Evolutionary conservation across 805 yeast genomes (phyloP).

Genomic region (Ogataea nonfermentans): DNA sequence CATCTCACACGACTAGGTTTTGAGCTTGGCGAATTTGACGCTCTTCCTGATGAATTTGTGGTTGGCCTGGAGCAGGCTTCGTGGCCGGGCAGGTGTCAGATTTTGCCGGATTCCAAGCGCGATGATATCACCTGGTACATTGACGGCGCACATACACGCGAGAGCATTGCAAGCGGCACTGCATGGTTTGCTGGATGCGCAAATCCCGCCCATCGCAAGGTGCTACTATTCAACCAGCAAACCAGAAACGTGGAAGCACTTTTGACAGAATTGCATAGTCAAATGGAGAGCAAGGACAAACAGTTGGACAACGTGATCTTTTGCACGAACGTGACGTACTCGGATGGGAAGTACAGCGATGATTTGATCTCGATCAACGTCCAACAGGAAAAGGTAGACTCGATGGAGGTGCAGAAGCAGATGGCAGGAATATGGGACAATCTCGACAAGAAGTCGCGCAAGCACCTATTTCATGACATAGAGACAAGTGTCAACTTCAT

Average conservation of each 20-base stretch:
- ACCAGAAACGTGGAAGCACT: slow-evolving; percentile 78
- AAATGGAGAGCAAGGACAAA: slow-evolving; percentile 37
- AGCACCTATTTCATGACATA: slow-evolving; percentile 64
- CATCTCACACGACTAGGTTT: slow-evolving; percentile 55
- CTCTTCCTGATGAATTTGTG: slow-evolving; percentile 48
- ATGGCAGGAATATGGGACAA: slow-evolving; percentile 69
- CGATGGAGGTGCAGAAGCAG: slow-evolving; percentile 74
- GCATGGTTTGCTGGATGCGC: slow-evolving; percentile 64
- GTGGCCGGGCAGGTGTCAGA: slow-evolving; percentile 98
- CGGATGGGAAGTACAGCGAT: slow-evolving; percentile 70
- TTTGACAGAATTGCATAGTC: slow-evolving; percentile 50
- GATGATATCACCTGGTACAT: slow-evolving; percentile 68
- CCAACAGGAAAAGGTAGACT: slow-evolving; percentile 73
- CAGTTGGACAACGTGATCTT: slow-evolving; percentile 76
- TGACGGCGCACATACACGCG: slow-evolving; percentile 96
- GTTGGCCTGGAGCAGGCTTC: slow-evolving; percentile 62
- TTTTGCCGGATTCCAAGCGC: slow-evolving; percentile 41
- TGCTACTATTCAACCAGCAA: slow-evolving; percentile 90
- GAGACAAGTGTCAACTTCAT: slow-evolving; percentile 66
- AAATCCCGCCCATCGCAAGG: slow-evolving; percentile 30
- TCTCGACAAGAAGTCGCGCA: slow-evolving; percentile 42
- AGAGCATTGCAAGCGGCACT: slow-evolving; percentile 79
- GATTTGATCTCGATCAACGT: slow-evolving; percentile 87
- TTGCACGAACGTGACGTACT: slow-evolving; percentile 91
- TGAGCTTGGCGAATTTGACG: slow-evolving; percentile 26